Percentiles rank a stretch among this genome's conserved stretches.
Conservation (phyloP, 441 rosid species). For the Metrosideros polymorpha region DNA sequence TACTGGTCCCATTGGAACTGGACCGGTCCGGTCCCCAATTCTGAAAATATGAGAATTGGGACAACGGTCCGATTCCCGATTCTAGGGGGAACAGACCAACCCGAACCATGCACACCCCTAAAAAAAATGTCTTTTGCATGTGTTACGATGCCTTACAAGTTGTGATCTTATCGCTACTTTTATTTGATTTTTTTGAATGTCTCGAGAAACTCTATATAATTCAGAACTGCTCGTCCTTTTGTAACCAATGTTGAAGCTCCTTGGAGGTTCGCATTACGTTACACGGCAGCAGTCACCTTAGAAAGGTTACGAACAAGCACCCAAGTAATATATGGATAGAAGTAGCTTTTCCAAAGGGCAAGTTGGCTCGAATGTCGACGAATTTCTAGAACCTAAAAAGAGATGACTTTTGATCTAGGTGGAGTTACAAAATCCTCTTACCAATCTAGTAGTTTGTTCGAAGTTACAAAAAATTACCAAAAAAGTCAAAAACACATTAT, state of each 20-base stretch:
- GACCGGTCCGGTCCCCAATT: no score
- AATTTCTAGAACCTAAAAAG: neutral
- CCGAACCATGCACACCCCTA: no score
- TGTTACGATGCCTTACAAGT: neutral
- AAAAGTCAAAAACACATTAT: no score
- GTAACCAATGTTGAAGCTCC: neutral
- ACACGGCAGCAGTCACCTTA: neutral
- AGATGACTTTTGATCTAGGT: neutral
- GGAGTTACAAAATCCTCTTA: fast-evolving
- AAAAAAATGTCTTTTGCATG: no score
- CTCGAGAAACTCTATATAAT: neutral
- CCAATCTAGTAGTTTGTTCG: fast-evolving
- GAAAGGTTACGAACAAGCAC: neutral
- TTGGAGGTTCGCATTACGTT: neutral
- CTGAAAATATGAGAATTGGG: no score
- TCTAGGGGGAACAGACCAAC: no score
- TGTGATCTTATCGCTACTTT: neutral
- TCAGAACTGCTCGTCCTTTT: neutral
- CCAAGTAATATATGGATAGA: neutral
- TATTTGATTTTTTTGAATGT: neutral
- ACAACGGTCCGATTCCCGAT: no score
- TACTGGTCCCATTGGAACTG: no score
- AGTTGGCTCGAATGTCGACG: neutral
- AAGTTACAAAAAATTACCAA: no score
- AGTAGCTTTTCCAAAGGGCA: neutral